These are phyloP conservation scores for Xerocomus cyaneibrunnescens DNA, from an alignment of 1,284 basidiomycete genomes.

Conservation along the genomic window DNA sequence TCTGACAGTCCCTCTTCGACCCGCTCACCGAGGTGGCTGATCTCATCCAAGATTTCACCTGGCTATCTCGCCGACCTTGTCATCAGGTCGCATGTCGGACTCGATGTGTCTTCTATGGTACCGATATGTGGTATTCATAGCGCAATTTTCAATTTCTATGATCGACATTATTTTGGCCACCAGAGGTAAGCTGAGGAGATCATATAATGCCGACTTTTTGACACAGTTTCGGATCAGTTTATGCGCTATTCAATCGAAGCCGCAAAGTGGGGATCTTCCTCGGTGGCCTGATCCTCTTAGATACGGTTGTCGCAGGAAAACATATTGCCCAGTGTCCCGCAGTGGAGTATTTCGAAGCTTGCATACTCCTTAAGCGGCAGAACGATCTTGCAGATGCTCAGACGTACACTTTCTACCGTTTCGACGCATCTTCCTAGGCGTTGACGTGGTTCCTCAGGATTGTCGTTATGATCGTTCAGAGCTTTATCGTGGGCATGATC, in stretches of 20 bases:
- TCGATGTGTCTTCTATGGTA: constrained; percentile 17
- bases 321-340: background rate
- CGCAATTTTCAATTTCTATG: constrained; percentile 5
- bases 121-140: constrained; percentile 7
- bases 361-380: constrained; percentile 9
- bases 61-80: constrained; percentile 6
- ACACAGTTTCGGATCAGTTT: constrained; percentile 14
- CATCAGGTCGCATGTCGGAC: constrained; percentile 12
- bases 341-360: constrained; percentile 10
- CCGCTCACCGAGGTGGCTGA: background rate
- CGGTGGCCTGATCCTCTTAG: constrained; percentile 11
- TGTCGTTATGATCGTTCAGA: constrained; percentile 5
- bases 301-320: background rate
- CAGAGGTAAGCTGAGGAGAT: constrained; percentile 20
- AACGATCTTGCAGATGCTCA: background rate
- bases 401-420: background rate
- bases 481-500: constrained; percentile 10
- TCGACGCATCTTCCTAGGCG: background rate
- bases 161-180: constrained; percentile 16
- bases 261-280: constrained; percentile 12
- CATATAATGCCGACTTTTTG: background rate
- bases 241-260: constrained; percentile 26
- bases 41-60: constrained; percentile 14
- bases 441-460: constrained; percentile 9
- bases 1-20: too few species aligned